Evolutionary conservation across 2,329 filamentous ascomycete genomes (phyloP), one percentile per base, ranked within the genome.

Genomic region (Gnomoniopsis smithogilvyi): DNA sequence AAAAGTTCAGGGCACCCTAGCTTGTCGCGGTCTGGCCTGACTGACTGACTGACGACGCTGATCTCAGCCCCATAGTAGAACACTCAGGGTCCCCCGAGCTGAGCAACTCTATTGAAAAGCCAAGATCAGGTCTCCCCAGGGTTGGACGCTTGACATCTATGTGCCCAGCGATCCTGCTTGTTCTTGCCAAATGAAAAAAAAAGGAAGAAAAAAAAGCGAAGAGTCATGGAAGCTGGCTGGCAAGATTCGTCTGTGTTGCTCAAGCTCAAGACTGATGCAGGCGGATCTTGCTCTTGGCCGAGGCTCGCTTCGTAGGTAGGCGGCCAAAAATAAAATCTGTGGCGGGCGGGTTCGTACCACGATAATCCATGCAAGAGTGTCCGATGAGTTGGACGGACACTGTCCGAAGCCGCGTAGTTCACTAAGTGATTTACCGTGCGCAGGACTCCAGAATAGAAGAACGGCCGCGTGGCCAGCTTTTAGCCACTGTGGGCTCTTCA

Each of bases 311-410:
- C 43, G 36, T 30, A n/a, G 41, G 36, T n/a, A 8, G n/a, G 50
- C 6, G 54, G 48, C 59, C 55, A 58, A 58, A 61, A 61, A 61
- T 61, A 61, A 51, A 61, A 24, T 48, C 15, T 41, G 52, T 59
- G 57, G 57, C 57, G 48, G 57, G 57, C 50, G 52, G 45, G 19
- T 43, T n/a, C 17, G 45, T 33, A 19, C 34, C 38, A 19, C 50
- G 14, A 41, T 51, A 36, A 51, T 24, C 38, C 36, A 21, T 46
- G 51, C 6, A 22, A 2, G 54, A 50, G 21, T 4, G 36, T 56
- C 22, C 10, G 17, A 19, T 11, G 15, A 14, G 7, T 0, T 22
- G 26, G 1, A 8, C 2, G 2, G n/a, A 15, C 17, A 61, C 59
- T 59, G 59, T 55, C n/a, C 19, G 36, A 46, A 11, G 1, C 8